A percentile compares a stretch with the other conserved stretches of the same genome.
Evolutionary conservation across 306 rosid species (phyloP).

Genomic region (Crotalaria pallida): DNA sequence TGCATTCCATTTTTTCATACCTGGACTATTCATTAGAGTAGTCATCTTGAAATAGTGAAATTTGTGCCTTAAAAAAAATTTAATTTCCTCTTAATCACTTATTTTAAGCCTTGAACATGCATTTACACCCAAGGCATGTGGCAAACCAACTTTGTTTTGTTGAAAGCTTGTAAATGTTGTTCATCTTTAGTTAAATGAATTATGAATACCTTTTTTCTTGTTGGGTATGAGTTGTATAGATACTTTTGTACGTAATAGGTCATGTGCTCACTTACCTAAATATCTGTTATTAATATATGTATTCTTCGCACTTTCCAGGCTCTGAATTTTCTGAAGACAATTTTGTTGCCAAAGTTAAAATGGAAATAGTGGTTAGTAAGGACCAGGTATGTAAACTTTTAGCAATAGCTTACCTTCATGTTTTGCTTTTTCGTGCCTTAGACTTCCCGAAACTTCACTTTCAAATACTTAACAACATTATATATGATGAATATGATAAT

Average conservation of each 20-base stretch:
- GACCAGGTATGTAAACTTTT: conserved; percentile 57
- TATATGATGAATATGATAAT: too few relatives aligned
- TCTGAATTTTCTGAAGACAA: conserved; percentile 87
- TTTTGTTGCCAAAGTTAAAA: conserved; percentile 83
- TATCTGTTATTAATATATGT: conserved; percentile 1
- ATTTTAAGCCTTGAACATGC: neutral
- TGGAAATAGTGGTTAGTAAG: conserved; percentile 84
- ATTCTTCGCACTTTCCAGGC: conserved; percentile 42
- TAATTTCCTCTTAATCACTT: neutral
- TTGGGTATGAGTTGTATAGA: neutral
- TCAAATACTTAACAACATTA: too few relatives aligned
- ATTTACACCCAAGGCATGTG: neutral
- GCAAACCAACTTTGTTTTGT: neutral
- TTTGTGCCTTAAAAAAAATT: neutral
- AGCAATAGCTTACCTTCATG: neutral
- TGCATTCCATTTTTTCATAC: neutral
- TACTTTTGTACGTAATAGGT: neutral
- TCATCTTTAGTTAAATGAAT: neutral
- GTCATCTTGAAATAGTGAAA: neutral
- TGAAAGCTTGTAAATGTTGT: neutral
- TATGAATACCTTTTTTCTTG: neutral
- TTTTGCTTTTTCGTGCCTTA: neutral
- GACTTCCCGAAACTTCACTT: neutral
- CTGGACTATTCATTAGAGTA: neutral
- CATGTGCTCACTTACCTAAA: neutral